A percentile compares a stretch with the other conserved stretches of the same genome.
These are phyloP conservation scores for Hirschfeldia incana DNA, from an alignment of 345 rosid species.

Conservation along the genomic window DNA sequence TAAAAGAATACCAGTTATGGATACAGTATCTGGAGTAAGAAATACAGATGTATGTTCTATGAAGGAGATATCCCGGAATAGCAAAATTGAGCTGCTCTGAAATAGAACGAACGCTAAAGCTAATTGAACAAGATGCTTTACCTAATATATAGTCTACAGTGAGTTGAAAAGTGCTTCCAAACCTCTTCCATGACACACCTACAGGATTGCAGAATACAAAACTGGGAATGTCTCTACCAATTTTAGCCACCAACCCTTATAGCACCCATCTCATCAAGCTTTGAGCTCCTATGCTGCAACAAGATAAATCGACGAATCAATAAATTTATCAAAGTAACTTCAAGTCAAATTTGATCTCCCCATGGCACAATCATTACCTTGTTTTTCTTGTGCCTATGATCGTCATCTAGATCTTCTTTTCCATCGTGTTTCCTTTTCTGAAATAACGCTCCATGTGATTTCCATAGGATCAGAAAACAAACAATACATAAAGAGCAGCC, in stretches of 20 bases:
- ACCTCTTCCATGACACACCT: constrained; percentile 47
- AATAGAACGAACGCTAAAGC: neutral
- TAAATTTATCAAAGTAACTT: neutral
- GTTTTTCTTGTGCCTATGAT: constrained; percentile 88
- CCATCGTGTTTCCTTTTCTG: constrained; percentile 98
- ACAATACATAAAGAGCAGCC: constrained; percentile 18
- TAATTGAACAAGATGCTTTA: constrained; percentile 35
- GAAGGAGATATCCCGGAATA: neutral
- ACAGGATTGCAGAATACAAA: constrained; percentile 34
- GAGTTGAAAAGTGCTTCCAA: constrained; percentile 55
- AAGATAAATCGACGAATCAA: constrained; percentile 21
- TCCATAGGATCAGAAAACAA: neutral
- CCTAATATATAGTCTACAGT: constrained; percentile 53
- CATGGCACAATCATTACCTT: constrained; percentile 54
- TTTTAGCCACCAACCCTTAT: constrained; percentile 85
- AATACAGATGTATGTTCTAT: constrained; percentile 9
- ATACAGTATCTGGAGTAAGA: too few species aligned
- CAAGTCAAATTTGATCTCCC: neutral
- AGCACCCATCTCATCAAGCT: constrained; percentile 85
- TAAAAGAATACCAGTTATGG: too few species aligned
- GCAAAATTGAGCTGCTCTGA: neutral
- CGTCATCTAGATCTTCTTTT: constrained; percentile 81
- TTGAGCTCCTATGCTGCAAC: constrained; percentile 86
- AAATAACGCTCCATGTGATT: constrained; percentile 20
- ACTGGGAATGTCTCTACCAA: constrained; percentile 21